A percentile compares a stretch with the other conserved stretches of the same genome.
Conservation (phyloP, 2,329 filamentous ascomycete genomes). For the Cercospora sesami region DNA sequence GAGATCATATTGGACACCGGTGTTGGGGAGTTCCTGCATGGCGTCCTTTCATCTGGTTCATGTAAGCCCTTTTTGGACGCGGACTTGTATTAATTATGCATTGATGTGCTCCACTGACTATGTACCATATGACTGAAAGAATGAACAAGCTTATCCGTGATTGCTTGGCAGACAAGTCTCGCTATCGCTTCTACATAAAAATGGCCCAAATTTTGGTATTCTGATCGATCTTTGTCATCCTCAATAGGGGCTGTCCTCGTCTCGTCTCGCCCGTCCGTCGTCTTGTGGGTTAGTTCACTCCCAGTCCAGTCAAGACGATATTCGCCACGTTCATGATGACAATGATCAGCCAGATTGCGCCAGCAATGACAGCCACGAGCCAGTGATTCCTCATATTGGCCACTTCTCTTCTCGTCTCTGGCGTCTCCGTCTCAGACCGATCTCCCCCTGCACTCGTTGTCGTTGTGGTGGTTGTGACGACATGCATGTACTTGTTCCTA, state of each 20-base stretch:
- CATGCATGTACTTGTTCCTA: slow-evolving; percentile 76
- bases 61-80: background rate
- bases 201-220: background rate
- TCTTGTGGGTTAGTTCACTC: slow-evolving; percentile 36
- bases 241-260: background rate
- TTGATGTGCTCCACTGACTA: background rate
- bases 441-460: background rate
- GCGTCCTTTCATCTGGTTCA: background rate
- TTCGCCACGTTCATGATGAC: slow-evolving; percentile 77
- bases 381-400: slow-evolving; percentile 71
- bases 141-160: background rate
- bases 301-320: slow-evolving; percentile 64
- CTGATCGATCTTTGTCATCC: background rate
- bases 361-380: slow-evolving; percentile 59
- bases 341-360: slow-evolving; percentile 71
- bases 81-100: background rate
- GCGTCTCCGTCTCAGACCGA: background rate
- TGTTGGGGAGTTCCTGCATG: background rate
- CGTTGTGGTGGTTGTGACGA: slow-evolving; percentile 39
- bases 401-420: slow-evolving; percentile 7
- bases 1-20: background rate
- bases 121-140: background rate
- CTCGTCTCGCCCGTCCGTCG: background rate
- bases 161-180: background rate
- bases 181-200: background rate